These are phyloP conservation scores for Aspergillus funiculosus DNA, from an alignment of 495 filamentous ascomycete species.

Conservation along the genomic window DNA sequence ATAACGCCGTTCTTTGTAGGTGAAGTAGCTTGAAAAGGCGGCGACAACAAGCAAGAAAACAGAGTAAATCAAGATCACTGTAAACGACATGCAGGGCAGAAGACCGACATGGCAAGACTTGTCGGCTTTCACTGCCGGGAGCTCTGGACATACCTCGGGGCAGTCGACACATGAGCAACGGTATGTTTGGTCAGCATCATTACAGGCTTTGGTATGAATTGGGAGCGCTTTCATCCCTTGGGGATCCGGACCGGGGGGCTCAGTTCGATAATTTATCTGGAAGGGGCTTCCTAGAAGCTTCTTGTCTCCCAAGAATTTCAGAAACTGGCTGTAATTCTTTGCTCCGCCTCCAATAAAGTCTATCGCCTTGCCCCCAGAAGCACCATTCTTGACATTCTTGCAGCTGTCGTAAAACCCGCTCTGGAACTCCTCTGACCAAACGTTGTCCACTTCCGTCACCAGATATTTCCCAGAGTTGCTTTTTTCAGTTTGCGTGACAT, in stretches of 20 bases:
- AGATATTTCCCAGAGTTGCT: constrained; percentile 60
- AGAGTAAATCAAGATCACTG: constrained; percentile 79
- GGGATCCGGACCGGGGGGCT: constrained; percentile 47
- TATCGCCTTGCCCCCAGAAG: constrained; percentile 86
- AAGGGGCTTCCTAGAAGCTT: constrained; percentile 87
- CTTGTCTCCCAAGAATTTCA: constrained; percentile 90
- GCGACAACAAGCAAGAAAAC: constrained; percentile 63
- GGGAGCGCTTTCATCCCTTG: constrained; percentile 58
- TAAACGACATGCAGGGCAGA: constrained; percentile 86
- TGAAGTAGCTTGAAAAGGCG: constrained; percentile 64
- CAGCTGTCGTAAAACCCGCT: constrained; percentile 92
- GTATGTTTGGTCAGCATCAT: constrained; percentile 76
- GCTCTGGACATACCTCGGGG: constrained; percentile 70
- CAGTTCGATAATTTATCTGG: constrained; percentile 84
- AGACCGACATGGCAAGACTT: constrained; percentile 75
- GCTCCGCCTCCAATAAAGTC: constrained; percentile 92
- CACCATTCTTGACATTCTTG: constrained; percentile 96
- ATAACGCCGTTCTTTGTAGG: constrained; percentile 63
- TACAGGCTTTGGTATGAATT: constrained; percentile 73
- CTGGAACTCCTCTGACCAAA: constrained; percentile 83
- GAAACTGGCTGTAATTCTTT: constrained; percentile 76
- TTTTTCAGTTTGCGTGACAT: constrained; percentile 71
- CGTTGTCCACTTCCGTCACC: constrained; percentile 83
- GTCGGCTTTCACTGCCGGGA: constrained; percentile 62
- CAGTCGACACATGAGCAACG: constrained; percentile 94